Base-by-base conservation (phyloP, 2,329 filamentous ascomycete genomes). In the Myriosclerotinia scirpicola region DNA sequence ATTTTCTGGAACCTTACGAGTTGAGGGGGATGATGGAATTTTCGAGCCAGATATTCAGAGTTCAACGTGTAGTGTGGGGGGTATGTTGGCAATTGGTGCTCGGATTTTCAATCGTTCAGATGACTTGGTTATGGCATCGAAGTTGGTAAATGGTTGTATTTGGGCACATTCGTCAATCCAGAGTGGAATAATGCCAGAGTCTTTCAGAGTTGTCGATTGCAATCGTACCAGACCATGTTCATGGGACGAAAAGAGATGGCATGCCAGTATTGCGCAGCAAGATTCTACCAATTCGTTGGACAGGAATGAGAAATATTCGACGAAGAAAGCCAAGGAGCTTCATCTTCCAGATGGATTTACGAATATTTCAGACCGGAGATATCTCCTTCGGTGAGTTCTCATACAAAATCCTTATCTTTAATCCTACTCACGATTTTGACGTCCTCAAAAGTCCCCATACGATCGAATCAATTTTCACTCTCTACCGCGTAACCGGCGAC, bases 401-500 rank as follows among this genome's bases (percentile, higher is more conserved):
- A 54, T 69, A 81, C 20, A 40, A 36, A 30, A 59, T 26, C 12
- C 20, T 26, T 3, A 50, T 8, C 20, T 17, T 17, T 14, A 14
- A 20, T 60, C 62, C 56, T 11, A 58, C 4, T 50, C n/a, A 26
- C n/a, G 9, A 50, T 50, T 50, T 50, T 26, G 46, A 48, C 46
- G 38, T 15, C 30, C 14, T 54, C 34, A 40, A 26, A 26, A 68
- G 84, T 74, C 86, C 86, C 14, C 87, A 89, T 76, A 86, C 86
- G 5, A 88, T 89, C 62, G 86, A 89, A 75, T 87, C 85, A 9
- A 84, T 90, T 14, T 89, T 87, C 77, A 84, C 88, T 74, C 84
- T 89, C 80, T 73, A 74, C 56, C 73, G 73, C 2, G 59, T 75
- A 4, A 74, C 72, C 17, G 73, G 68, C 1, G 69, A 73, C 40